phyloP scores from a whole-genome alignment of 495 filamentous ascomycete species.

The Tetracladium marchalianum region DNA sequence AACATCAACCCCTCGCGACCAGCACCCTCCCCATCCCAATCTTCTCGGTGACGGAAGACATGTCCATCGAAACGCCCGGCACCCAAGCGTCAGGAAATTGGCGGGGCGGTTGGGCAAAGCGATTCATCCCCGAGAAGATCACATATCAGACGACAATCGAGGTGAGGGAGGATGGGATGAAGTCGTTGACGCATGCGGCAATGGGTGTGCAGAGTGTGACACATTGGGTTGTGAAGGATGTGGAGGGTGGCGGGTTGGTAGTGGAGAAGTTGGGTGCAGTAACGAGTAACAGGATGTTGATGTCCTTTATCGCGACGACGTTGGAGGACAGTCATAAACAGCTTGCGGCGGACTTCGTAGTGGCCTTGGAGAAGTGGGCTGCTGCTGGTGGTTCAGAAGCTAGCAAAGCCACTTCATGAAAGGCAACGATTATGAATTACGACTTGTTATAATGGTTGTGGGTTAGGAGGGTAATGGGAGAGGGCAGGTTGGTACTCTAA shows the following conservation, averaged over 20 bases:
- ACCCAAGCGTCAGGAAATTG: slow-evolving; percentile 1
- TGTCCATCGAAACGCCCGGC: not conserved
- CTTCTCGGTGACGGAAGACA: slow-evolving; percentile 5
- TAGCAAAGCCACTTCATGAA: too few relatives aligned
- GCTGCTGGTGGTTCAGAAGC: not conserved
- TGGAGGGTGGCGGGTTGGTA: slow-evolving; percentile 2
- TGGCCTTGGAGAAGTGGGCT: slow-evolving; percentile 4
- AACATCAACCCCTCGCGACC: slow-evolving; percentile 4
- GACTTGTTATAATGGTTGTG: too few relatives aligned
- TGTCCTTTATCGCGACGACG: slow-evolving; percentile 14
- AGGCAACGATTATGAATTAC: too few relatives aligned
- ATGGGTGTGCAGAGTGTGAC: slow-evolving; percentile 16
- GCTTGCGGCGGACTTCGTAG: slow-evolving; percentile 8
- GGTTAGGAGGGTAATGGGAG: too few relatives aligned
- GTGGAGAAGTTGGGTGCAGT: slow-evolving; percentile 8
- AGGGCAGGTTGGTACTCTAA: too few relatives aligned
- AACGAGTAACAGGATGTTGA: slow-evolving; percentile 16
- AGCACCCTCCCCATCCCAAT: not conserved
- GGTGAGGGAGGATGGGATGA: slow-evolving; percentile 4
- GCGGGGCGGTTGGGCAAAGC: slow-evolving; percentile 12
- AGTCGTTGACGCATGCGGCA: slow-evolving; percentile 11
- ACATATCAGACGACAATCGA: slow-evolving; percentile 7
- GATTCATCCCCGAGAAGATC: slow-evolving; percentile 10
- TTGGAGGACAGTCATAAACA: slow-evolving; percentile 13
- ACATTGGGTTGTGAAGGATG: slow-evolving; percentile 1